Percentiles rank a stretch among this genome's conserved stretches.
phyloP scores from a whole-genome alignment of 2,329 filamentous ascomycete species.

The Penicillium frequentans region DNA sequence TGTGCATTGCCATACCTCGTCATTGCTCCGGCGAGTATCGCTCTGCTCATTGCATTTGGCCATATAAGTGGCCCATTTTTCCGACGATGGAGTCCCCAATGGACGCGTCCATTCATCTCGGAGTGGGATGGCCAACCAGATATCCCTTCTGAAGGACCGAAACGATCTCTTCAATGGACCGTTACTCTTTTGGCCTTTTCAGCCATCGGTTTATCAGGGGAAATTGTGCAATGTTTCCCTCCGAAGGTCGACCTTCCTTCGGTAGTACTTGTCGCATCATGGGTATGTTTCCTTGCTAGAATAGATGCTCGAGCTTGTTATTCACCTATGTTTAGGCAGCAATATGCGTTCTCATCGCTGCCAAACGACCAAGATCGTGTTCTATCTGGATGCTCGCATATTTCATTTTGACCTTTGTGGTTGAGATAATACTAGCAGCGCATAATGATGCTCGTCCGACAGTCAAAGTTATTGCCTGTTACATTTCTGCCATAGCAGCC shows the following conservation, averaged over 20 bases:
- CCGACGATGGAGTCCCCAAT: constrained; percentile 43
- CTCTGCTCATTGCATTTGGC: constrained; percentile 26
- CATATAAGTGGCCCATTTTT: constrained; percentile 29
- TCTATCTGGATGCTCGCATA: constrained; percentile 40
- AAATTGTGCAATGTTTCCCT: constrained; percentile 30
- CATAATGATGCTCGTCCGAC: constrained; percentile 13
- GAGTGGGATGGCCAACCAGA: constrained; percentile 38
- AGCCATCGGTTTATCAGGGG: constrained; percentile 34
- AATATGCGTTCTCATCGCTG: constrained; percentile 34
- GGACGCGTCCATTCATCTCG: constrained; percentile 54
- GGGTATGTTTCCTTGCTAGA: constrained; percentile 31
- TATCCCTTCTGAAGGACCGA: constrained; percentile 32
- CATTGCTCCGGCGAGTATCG: constrained; percentile 27
- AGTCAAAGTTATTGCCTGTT: constrained; percentile 22
- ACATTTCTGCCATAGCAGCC: constrained; percentile 41
- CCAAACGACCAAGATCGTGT: constrained; percentile 43
- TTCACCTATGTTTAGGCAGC: constrained; percentile 32
- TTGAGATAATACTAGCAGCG: constrained; percentile 36
- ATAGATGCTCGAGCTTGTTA: neutral
- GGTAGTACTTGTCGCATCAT: constrained; percentile 34
- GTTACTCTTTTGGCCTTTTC: constrained; percentile 42
- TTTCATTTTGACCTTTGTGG: constrained; percentile 33
- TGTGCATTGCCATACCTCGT: constrained; percentile 38
- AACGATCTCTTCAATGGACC: constrained; percentile 34
- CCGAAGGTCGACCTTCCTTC: constrained; percentile 13